Conservation (phyloP, 441 rosid species). For the Rhodomyrtus psidioides region DNA sequence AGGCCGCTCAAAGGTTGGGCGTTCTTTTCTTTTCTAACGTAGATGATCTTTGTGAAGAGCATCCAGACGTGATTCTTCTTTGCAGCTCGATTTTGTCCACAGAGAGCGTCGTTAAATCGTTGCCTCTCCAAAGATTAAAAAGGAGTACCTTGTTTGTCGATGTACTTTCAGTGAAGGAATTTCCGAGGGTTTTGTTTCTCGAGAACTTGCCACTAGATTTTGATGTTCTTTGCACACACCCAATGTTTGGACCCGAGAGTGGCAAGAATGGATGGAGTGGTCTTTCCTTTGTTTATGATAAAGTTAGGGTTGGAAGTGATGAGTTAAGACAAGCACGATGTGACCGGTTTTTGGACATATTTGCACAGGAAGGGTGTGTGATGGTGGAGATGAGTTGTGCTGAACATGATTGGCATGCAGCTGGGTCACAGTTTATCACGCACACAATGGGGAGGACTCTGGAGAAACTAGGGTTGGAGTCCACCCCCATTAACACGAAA, state of each 20-base stretch:
- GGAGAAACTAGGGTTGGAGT: slow-evolving; percentile 39
- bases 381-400: slow-evolving; percentile 74
- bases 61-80: neutral
- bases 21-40: neutral
- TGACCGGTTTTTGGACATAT: slow-evolving; percentile 35
- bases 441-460: slow-evolving; percentile 56
- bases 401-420: slow-evolving; percentile 60
- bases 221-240: slow-evolving; percentile 57
- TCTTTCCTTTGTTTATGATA: slow-evolving; percentile 45
- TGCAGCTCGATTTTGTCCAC: neutral
- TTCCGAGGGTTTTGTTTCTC: slow-evolving; percentile 37
- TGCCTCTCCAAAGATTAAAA: slow-evolving; percentile 60
- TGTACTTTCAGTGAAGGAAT: slow-evolving; percentile 65
- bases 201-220: slow-evolving; percentile 53
- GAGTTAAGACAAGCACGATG: slow-evolving; percentile 25
- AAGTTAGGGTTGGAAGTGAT: slow-evolving; percentile 40
- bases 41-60: neutral
- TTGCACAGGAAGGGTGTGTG: slow-evolving; percentile 50
- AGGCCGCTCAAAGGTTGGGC: neutral
- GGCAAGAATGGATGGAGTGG: slow-evolving; percentile 43
- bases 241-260: slow-evolving; percentile 63
- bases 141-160: slow-evolving; percentile 65
- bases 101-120: slow-evolving; percentile 36
- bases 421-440: slow-evolving; percentile 71
- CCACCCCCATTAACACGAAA: slow-evolving; percentile 47